phyloP scores from a whole-genome alignment of 2,329 filamentous ascomycete genomes.

The Trichoderma polysporum region DNA sequence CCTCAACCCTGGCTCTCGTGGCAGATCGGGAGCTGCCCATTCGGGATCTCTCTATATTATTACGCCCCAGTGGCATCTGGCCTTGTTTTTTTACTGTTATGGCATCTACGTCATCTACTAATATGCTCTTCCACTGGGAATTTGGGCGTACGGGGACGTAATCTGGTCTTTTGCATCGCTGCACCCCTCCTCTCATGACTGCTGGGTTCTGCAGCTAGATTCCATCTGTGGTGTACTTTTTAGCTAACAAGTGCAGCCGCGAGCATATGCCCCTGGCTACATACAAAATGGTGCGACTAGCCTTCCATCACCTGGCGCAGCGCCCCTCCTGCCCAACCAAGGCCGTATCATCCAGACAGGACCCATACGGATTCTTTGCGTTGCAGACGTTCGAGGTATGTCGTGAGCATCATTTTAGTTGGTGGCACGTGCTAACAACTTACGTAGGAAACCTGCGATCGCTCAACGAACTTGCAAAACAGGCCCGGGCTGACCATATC shows the following conservation, averaged over 20 bases:
- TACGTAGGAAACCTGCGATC: constrained; percentile 86
- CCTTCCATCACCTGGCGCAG: constrained; percentile 57
- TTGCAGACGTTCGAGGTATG: constrained; percentile 70
- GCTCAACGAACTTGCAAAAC: constrained; percentile 92
- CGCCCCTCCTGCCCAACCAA: constrained; percentile 66
- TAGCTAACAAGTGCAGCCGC: constrained; percentile 38
- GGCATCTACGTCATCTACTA: neutral
- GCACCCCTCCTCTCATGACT: neutral
- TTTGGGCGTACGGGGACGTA: neutral
- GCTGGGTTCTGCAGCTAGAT: neutral
- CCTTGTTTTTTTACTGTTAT: neutral
- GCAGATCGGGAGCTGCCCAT: constrained; percentile 10
- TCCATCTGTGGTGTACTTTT: neutral
- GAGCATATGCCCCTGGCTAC: constrained; percentile 54
- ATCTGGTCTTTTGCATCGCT: neutral
- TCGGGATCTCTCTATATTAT: constrained; percentile 16
- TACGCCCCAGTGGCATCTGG: neutral
- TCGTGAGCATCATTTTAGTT: neutral
- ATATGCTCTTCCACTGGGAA: neutral
- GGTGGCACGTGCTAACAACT: constrained; percentile 1
- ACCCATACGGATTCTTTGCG: constrained; percentile 65
- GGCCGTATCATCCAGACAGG: constrained; percentile 65
- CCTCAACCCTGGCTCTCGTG: constrained; percentile 9
- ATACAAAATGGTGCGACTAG: constrained; percentile 61
- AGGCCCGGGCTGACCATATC: constrained; percentile 93